Evolutionary conservation across 352 stramenopile species (phyloP).

Genomic region (Phytophthora colocasiae): DNA sequence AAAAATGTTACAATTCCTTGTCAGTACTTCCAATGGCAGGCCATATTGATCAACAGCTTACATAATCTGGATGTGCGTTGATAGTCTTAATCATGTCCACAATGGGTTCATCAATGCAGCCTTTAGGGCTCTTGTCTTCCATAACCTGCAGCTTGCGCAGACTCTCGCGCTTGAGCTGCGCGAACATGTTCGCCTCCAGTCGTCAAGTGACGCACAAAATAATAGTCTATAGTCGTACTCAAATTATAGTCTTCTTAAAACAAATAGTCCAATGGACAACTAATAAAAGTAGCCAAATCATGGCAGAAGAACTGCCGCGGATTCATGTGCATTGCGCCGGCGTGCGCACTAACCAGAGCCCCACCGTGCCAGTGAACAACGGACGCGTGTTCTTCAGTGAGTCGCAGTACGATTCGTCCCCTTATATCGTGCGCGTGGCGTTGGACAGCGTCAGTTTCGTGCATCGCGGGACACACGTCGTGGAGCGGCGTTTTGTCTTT

Average conservation of each 20-base stretch:
- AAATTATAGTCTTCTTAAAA: neutral
- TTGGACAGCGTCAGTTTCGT: slow-evolving; percentile 65
- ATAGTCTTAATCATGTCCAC: slow-evolving; percentile 88
- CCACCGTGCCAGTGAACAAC: neutral
- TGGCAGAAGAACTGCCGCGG: slow-evolving; percentile 15
- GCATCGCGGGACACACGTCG: slow-evolving; percentile 56
- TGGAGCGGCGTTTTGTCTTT: slow-evolving; percentile 73
- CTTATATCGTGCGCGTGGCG: slow-evolving; percentile 49
- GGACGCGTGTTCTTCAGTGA: slow-evolving; percentile 43
- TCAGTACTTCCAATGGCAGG: too few species aligned
- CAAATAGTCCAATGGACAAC: too few species aligned
- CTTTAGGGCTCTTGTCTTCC: slow-evolving; percentile 93
- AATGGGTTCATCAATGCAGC: slow-evolving; percentile 90
- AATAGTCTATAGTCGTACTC: neutral
- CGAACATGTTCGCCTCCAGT: slow-evolving; percentile 56
- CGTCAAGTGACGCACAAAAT: slow-evolving; percentile 3
- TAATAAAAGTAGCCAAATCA: too few species aligned
- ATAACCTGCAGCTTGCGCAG: slow-evolving; percentile 83
- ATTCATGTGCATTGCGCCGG: slow-evolving; percentile 41
- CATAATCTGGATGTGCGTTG: slow-evolving; percentile 88
- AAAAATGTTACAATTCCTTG: neutral
- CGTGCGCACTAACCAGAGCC: slow-evolving; percentile 31
- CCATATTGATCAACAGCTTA: slow-evolving; percentile 33
- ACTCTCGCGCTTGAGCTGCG: slow-evolving; percentile 87
- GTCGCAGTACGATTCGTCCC: slow-evolving; percentile 31